phyloP scores from a whole-genome alignment of 768 basidiomycete species.

The Panus rudis region DNA sequence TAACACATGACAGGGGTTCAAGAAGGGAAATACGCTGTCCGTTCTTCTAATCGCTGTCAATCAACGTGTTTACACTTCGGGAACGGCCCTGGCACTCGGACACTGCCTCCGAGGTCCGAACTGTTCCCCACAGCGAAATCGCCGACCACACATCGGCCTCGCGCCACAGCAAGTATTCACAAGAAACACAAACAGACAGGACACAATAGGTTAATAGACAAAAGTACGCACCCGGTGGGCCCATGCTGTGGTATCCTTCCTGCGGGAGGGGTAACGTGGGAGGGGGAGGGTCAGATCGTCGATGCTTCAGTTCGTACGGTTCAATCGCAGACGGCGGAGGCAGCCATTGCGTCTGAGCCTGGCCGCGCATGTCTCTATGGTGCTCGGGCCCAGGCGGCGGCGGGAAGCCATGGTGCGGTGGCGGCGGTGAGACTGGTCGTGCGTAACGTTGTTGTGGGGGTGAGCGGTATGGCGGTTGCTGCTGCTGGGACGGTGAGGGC shows the following conservation, averaged over 20 bases:
- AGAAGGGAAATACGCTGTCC: background rate
- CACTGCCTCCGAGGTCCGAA: too few relatives aligned
- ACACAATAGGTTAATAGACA: background rate
- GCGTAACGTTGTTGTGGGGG: constrained; percentile 12
- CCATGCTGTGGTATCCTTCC: constrained; percentile 10
- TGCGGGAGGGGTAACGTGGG: constrained; percentile 14
- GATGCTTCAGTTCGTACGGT: constrained; percentile 14
- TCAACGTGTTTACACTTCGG: too few relatives aligned
- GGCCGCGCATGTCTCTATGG: constrained; percentile 8
- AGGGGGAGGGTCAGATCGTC: constrained; percentile 11
- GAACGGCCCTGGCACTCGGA: too few relatives aligned
- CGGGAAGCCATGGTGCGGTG: constrained; percentile 12
- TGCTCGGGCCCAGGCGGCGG: constrained; percentile 9
- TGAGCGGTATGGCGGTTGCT: constrained; percentile 14
- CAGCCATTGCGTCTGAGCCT: constrained; percentile 12
- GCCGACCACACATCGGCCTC: too few relatives aligned
- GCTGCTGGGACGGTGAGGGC: constrained; percentile 15
- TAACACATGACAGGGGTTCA: background rate
- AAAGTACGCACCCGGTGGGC: constrained; percentile 6
- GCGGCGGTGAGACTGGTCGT: constrained; percentile 12
- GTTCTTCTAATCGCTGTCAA: too few relatives aligned
- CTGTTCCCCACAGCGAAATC: too few relatives aligned
- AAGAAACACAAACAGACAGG: constrained; percentile 4
- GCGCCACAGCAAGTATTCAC: too few relatives aligned
- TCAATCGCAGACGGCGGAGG: constrained; percentile 19